Conservation (phyloP, 805 yeast species). For the Isabelozyma pseudorhagii region DNA sequence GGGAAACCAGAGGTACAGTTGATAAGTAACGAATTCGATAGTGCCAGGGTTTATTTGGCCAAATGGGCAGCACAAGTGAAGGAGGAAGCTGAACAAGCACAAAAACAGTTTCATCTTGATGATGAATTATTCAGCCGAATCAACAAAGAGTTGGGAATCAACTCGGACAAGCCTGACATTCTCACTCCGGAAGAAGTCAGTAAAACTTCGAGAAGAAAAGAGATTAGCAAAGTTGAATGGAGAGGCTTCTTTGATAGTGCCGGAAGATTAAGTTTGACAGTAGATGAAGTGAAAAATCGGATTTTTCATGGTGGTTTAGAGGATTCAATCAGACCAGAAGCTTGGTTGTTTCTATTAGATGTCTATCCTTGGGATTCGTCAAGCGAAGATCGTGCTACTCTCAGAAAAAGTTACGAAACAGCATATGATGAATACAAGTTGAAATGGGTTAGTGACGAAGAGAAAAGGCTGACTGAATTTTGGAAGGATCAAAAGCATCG, state of each 20-base stretch:
- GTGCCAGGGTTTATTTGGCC: conserved; percentile 88
- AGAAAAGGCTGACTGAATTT: conserved; percentile 50
- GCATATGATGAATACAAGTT: conserved; percentile 64
- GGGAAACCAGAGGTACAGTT: conserved; percentile 75
- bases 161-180: conserved; percentile 27
- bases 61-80: conserved; percentile 96
- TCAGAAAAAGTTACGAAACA: conserved; percentile 52
- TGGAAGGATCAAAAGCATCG: conserved; percentile 89
- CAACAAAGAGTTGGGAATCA: conserved; percentile 60
- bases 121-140: conserved; percentile 59
- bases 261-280: conserved; percentile 74
- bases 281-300: conserved; percentile 72
- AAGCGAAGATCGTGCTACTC: conserved; percentile 58
- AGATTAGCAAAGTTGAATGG: conserved; percentile 78
- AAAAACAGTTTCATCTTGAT: conserved; percentile 49
- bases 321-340: conserved; percentile 57
- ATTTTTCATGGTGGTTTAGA: conserved; percentile 89
- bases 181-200: conserved; percentile 59
- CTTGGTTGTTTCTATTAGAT: conserved; percentile 82
- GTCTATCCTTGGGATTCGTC: conserved; percentile 91
- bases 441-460: conserved; percentile 63
- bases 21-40: conserved; percentile 87
- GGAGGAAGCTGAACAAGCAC: conserved; percentile 74
- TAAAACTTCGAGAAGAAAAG: conserved; percentile 61
- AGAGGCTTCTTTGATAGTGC: conserved; percentile 71